These are phyloP conservation scores for Fusarium nodosum DNA, from an alignment of 2,329 filamentous ascomycete genomes.

Conservation along the genomic window DNA sequence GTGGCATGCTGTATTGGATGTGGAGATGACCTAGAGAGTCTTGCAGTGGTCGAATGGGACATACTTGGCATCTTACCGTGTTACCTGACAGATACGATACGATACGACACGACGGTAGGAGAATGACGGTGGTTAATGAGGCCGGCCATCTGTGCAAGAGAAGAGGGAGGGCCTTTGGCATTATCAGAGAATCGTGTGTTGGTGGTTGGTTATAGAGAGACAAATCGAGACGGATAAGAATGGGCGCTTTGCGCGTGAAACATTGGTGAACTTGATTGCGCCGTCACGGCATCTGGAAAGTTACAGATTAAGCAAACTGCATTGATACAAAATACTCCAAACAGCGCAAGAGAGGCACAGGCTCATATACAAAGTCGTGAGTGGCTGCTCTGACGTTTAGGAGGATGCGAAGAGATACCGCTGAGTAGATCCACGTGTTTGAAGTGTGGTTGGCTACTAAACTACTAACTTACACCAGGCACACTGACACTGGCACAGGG, in stretches of 20 bases:
- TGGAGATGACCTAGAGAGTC: constrained; percentile 5
- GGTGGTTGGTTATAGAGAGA: constrained; percentile 2
- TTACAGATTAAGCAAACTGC: constrained; percentile 18
- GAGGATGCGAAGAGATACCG: constrained; percentile 25
- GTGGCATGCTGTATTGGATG: constrained; percentile 38
- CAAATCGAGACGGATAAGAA: not conserved
- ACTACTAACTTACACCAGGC: constrained; percentile 9
- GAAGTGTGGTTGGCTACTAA: constrained; percentile 24
- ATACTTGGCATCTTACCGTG: not conserved
- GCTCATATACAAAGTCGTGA: constrained; percentile 10
- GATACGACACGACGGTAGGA: constrained; percentile 24
- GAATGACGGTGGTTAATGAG: constrained; percentile 17
- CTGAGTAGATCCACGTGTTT: constrained; percentile 44
- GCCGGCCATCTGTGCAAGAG: constrained; percentile 13
- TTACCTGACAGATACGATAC: constrained; percentile 32
- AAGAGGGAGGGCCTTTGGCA: not conserved
- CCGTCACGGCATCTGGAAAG: not conserved
- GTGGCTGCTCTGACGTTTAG: constrained; percentile 20
- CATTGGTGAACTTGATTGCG: not conserved
- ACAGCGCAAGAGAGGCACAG: constrained; percentile 8
- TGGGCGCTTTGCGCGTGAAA: constrained; percentile 9
- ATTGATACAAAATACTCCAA: not conserved
- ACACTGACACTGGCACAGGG: constrained; percentile 5
- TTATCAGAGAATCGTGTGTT: constrained; percentile 12
- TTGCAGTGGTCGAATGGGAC: not conserved